Evolutionary conservation across 1,284 basidiomycete genomes (phyloP).

Genomic region (Rhizoctonia solani): DNA sequence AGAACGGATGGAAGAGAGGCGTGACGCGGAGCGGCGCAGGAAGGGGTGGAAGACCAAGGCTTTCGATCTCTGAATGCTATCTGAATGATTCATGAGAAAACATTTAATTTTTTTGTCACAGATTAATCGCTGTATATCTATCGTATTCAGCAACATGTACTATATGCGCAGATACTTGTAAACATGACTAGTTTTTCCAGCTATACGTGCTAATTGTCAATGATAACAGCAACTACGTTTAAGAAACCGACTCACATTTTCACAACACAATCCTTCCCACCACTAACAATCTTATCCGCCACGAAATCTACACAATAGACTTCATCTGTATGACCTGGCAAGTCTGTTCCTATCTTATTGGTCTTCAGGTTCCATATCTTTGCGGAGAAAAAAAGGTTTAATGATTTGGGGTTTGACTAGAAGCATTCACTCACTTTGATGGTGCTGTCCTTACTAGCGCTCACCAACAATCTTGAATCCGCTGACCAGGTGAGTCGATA

Average conservation of each 20-base stretch:
- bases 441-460: slow-evolving; percentile 94
- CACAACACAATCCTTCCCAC: slow-evolving; percentile 68
- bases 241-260: slow-evolving; percentile 53
- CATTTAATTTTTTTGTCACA: neutral
- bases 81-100: neutral
- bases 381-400: slow-evolving; percentile 5
- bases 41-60: slow-evolving; percentile 44
- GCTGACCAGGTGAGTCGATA: slow-evolving; percentile 95
- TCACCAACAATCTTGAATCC: slow-evolving; percentile 89
- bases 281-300: slow-evolving; percentile 96
- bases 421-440: slow-evolving; percentile 69
- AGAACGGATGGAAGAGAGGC: slow-evolving; percentile 41
- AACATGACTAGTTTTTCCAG: slow-evolving; percentile 28
- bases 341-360: slow-evolving; percentile 89
- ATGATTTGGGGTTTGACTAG: neutral
- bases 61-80: slow-evolving; percentile 43
- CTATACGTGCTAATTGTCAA: neutral
- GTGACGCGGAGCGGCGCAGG: slow-evolving; percentile 35
- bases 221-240: neutral
- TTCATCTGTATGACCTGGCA: slow-evolving; percentile 96
- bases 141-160: neutral
- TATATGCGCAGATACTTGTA: neutral
- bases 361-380: slow-evolving; percentile 95
- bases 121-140: neutral
- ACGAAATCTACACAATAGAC: slow-evolving; percentile 99